Conservation (phyloP, 768 basidiomycete species). For the Lactarius vividus region DNA sequence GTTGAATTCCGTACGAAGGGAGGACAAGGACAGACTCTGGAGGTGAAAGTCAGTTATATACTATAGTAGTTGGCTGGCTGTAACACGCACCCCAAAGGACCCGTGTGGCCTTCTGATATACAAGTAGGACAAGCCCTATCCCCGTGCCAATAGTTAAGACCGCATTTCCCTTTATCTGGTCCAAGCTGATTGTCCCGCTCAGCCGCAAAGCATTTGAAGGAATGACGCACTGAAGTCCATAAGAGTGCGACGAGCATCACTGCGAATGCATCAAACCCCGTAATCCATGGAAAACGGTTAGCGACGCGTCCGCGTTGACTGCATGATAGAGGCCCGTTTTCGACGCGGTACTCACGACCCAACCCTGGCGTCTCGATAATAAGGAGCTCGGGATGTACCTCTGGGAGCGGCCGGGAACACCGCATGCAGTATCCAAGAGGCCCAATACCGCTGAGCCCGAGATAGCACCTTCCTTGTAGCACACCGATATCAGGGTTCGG, state of each 20-base stretch:
- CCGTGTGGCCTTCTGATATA: slow-evolving; percentile 42
- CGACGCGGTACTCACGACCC: slow-evolving; percentile 59
- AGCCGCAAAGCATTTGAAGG: slow-evolving; percentile 31
- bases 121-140: slow-evolving; percentile 29
- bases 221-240: slow-evolving; percentile 37
- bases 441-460: slow-evolving; percentile 12
- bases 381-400: slow-evolving; percentile 51
- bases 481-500: not conserved
- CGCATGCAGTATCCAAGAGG: slow-evolving; percentile 35
- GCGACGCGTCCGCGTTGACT: slow-evolving; percentile 40
- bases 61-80: not conserved
- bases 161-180: slow-evolving; percentile 5
- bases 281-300: slow-evolving; percentile 34
- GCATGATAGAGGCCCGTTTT: slow-evolving; percentile 48
- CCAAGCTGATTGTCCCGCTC: not conserved
- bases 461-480: not conserved
- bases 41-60: not conserved
- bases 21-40: slow-evolving; percentile 70
- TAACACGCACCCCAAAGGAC: slow-evolving; percentile 45
- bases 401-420: slow-evolving; percentile 38
- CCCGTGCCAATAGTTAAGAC: slow-evolving; percentile 2
- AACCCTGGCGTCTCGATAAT: slow-evolving; percentile 42
- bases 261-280: slow-evolving; percentile 40
- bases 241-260: slow-evolving; percentile 27
- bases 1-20: slow-evolving; percentile 66